These are phyloP conservation scores for Diaporthe nobilis DNA, from an alignment of 2,329 filamentous ascomycete species.

Conservation along the genomic window DNA sequence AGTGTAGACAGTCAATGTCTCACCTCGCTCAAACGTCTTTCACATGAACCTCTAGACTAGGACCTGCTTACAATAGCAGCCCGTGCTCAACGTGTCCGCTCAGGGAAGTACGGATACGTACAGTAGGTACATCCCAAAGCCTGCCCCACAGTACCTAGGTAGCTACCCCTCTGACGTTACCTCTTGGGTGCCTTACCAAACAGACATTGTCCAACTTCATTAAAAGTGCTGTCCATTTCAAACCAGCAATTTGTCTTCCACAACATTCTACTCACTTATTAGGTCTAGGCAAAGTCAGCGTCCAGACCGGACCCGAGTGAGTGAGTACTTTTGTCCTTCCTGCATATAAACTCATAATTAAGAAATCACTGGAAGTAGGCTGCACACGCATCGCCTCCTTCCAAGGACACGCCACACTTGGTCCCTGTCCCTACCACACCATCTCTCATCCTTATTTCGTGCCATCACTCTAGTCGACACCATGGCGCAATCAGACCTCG, in stretches of 20 bases:
- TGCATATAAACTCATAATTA: neutral
- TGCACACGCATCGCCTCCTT: neutral
- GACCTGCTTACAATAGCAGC: conserved; percentile 16
- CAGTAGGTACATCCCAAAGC: conserved; percentile 23
- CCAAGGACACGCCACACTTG: conserved; percentile 32
- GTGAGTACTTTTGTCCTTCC: neutral
- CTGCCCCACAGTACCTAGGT: conserved; percentile 20
- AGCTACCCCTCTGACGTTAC: conserved; percentile 29
- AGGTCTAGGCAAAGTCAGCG: neutral
- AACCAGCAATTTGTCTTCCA: neutral
- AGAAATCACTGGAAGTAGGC: neutral
- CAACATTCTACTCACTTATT: neutral
- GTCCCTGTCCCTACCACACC: conserved; percentile 27
- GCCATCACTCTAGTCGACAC: conserved; percentile 43
- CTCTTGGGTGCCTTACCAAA: conserved; percentile 24
- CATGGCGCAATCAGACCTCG: conserved; percentile 72
- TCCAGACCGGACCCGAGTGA: neutral
- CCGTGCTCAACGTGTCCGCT: conserved; percentile 1
- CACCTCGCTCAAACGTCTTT: conserved; percentile 15
- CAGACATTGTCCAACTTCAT: neutral
- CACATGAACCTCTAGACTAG: conserved; percentile 4
- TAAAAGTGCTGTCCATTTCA: neutral
- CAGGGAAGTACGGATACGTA: conserved; percentile 12
- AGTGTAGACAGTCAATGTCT: neutral
- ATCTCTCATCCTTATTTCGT: neutral